These are phyloP conservation scores for Phytophthora litchii DNA, from an alignment of 352 stramenopile genomes.

Conservation along the genomic window DNA sequence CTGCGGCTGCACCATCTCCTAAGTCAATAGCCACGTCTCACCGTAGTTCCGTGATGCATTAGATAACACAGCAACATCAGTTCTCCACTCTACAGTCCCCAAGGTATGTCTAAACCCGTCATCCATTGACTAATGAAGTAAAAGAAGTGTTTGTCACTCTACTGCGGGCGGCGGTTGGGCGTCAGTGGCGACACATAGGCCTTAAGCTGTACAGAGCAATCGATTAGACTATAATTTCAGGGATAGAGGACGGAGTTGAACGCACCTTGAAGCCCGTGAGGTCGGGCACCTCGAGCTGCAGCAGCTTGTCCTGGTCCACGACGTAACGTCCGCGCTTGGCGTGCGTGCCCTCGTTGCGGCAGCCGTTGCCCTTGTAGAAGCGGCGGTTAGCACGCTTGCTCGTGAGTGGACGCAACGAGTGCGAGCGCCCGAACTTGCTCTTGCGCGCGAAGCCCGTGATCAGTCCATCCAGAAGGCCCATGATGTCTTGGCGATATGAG, in stretches of 20 bases:
- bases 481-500: slow-evolving; percentile 29
- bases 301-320: slow-evolving; percentile 90
- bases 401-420: slow-evolving; percentile 89
- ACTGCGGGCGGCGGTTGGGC: slow-evolving; percentile 55
- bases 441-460: slow-evolving; percentile 72
- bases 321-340: slow-evolving; percentile 93
- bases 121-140: slow-evolving; percentile 26
- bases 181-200: slow-evolving; percentile 83
- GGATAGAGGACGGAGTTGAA: not conserved
- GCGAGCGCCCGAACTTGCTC: slow-evolving; percentile 87
- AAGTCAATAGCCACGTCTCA: slow-evolving; percentile 16
- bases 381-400: slow-evolving; percentile 94
- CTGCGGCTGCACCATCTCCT: slow-evolving; percentile 75
- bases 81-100: not conserved
- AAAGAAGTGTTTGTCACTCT: slow-evolving; percentile 27
- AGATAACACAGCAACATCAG: slow-evolving; percentile 22
- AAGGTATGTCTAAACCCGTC: slow-evolving; percentile 12
- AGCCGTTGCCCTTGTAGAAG: slow-evolving; percentile 97
- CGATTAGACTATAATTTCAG: not conserved
- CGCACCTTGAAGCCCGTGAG: slow-evolving; percentile 91
- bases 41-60: slow-evolving; percentile 20
- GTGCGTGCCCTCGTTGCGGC: slow-evolving; percentile 92
- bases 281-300: slow-evolving; percentile 94
- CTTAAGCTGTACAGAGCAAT: slow-evolving; percentile 62
- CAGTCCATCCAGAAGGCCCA: slow-evolving; percentile 82